These are phyloP conservation scores for Suhomyces guaymorum DNA, from an alignment of 1,139 yeast species.

Conservation along the genomic window DNA sequence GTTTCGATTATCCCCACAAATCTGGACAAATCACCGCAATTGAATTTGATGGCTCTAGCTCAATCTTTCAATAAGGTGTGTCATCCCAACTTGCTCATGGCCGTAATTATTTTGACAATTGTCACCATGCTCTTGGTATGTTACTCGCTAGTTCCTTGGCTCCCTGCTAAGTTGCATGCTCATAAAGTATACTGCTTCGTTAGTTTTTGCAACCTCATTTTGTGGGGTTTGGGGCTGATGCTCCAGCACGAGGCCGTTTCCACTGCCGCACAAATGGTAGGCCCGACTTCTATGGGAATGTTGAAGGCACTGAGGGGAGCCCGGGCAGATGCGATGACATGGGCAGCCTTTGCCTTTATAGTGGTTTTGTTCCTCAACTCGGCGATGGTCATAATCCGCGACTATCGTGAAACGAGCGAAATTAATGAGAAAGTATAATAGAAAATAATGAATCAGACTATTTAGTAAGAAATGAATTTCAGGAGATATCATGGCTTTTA, in stretches of 20 bases:
- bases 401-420: too few relatives aligned
- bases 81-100: slow-evolving; percentile 57
- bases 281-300: slow-evolving; percentile 53
- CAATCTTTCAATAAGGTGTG: slow-evolving; percentile 44
- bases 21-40: slow-evolving; percentile 24
- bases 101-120: slow-evolving; percentile 47
- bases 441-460: too few relatives aligned
- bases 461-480: too few relatives aligned
- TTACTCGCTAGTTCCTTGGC: slow-evolving; percentile 48
- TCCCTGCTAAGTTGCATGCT: slow-evolving; percentile 45
- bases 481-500: too few relatives aligned
- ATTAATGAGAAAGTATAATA: not conserved
- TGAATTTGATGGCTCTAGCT: slow-evolving; percentile 47
- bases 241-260: slow-evolving; percentile 62
- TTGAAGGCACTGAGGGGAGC: slow-evolving; percentile 48
- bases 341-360: slow-evolving; percentile 29
- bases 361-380: slow-evolving; percentile 25
- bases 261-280: slow-evolving; percentile 45
- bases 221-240: slow-evolving; percentile 74
- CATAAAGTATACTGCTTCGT: slow-evolving; percentile 36
- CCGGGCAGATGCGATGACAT: slow-evolving; percentile 45
- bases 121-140: slow-evolving; percentile 40
- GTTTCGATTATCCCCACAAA: slow-evolving; percentile 20
- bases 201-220: slow-evolving; percentile 39
- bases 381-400: slow-evolving; percentile 2